Evolutionary conservation across 2,329 filamentous ascomycete genomes (phyloP).

Genomic region (Piedraia hortae): DNA sequence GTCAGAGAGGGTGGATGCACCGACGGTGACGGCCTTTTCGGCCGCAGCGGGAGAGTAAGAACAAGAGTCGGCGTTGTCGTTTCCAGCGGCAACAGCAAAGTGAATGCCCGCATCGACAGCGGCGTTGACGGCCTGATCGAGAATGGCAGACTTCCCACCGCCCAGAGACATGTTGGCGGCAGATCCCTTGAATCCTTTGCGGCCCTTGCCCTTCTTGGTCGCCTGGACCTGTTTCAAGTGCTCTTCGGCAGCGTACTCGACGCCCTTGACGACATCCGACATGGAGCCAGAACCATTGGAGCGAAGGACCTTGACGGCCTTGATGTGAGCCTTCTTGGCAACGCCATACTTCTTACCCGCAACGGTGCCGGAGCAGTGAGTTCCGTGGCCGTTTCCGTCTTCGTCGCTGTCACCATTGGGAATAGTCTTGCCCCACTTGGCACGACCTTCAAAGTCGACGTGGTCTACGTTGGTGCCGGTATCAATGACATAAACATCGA

Average conservation of each 20-base stretch:
- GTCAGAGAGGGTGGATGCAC: slow-evolving; percentile 76
- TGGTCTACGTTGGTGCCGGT: slow-evolving; percentile 85
- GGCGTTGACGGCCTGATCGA: slow-evolving; percentile 81
- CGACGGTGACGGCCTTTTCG: slow-evolving; percentile 76
- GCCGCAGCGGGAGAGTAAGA: slow-evolving; percentile 95
- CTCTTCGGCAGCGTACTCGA: slow-evolving; percentile 68
- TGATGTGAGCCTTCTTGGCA: slow-evolving; percentile 91
- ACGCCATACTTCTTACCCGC: slow-evolving; percentile 98
- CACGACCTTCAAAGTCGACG: slow-evolving; percentile 91
- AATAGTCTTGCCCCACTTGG: slow-evolving; percentile 91
- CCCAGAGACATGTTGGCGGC: slow-evolving; percentile 98
- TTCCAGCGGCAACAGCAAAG: slow-evolving; percentile 94
- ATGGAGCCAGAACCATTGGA: slow-evolving; percentile 96
- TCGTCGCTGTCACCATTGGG: slow-evolving; percentile 57
- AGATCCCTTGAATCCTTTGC: slow-evolving; percentile 93
- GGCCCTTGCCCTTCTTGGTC: slow-evolving; percentile 69
- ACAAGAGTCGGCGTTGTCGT: slow-evolving; percentile 97
- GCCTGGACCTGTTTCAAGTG: slow-evolving; percentile 49
- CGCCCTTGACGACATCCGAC: slow-evolving; percentile 95
- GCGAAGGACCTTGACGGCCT: slow-evolving; percentile 91
- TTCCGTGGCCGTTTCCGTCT: slow-evolving; percentile 95
- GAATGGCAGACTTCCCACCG: slow-evolving; percentile 79
- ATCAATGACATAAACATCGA: slow-evolving; percentile 96
- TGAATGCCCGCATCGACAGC: slow-evolving; percentile 78
- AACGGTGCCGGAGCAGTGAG: slow-evolving; percentile 95